phyloP scores from a whole-genome alignment of 768 basidiomycete species.

The Sistotremastrum suecicum region DNA sequence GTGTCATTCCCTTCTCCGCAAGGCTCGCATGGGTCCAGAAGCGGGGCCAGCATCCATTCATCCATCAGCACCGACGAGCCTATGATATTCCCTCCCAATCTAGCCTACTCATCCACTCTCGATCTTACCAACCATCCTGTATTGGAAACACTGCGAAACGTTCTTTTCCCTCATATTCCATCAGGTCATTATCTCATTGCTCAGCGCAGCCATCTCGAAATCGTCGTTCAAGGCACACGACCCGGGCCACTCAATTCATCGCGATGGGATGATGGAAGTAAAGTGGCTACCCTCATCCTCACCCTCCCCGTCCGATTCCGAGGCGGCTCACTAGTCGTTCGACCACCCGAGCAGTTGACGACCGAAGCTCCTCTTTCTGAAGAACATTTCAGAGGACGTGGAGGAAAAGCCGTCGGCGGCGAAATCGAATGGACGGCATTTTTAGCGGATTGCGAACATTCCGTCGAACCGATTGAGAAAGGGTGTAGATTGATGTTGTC shows the following conservation, averaged over 20 bases:
- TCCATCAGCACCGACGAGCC: conserved; percentile 45
- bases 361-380: conserved; percentile 33
- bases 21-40: conserved; percentile 4
- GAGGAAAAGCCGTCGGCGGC: conserved; percentile 34
- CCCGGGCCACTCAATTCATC: conserved; percentile 6
- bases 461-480: conserved; percentile 54
- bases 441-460: conserved; percentile 59
- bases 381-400: conserved; percentile 50
- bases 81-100: conserved; percentile 56
- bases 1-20: background rate
- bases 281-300: conserved; percentile 59
- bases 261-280: conserved; percentile 37
- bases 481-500: conserved; percentile 59
- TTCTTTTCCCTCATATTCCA: conserved; percentile 60
- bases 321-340: conserved; percentile 51
- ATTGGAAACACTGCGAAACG: conserved; percentile 56
- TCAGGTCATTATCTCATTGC: conserved; percentile 57
- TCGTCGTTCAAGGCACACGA: conserved; percentile 38
- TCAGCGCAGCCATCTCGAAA: conserved; percentile 54
- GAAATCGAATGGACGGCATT: conserved; percentile 73
- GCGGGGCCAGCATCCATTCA: conserved; percentile 31
- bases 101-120: conserved; percentile 61
- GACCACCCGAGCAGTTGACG: conserved; percentile 6
- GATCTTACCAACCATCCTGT: conserved; percentile 75
- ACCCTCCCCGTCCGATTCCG: conserved; percentile 63